phyloP scores from a whole-genome alignment of 2,329 filamentous ascomycete genomes.

The Penicillium olsonii region DNA sequence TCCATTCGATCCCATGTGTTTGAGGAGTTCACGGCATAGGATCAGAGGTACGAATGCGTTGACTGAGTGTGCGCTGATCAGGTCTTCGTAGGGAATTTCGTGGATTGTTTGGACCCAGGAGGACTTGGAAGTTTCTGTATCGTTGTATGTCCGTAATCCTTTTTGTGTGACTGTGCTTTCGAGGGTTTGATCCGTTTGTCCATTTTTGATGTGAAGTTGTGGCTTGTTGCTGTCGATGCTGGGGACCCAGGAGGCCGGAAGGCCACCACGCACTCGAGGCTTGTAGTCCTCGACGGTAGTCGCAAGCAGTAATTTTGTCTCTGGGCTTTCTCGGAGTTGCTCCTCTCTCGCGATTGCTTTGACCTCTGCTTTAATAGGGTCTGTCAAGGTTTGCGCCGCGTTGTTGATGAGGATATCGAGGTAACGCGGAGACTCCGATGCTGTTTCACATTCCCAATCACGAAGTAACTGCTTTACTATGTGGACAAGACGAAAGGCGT shows the following conservation, averaged over 20 bases:
- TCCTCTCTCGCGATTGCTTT: constrained; percentile 29
- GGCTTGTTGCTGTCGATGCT: constrained; percentile 11
- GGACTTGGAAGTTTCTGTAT: constrained; percentile 21
- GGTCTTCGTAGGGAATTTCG: constrained; percentile 43
- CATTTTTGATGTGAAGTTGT: constrained; percentile 33
- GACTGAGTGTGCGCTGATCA: constrained; percentile 40
- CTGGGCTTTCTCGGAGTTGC: constrained; percentile 11
- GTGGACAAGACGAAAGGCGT: constrained; percentile 34
- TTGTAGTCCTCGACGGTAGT: constrained; percentile 6
- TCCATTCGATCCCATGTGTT: constrained; percentile 4
- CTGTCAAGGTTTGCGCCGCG: constrained; percentile 42
- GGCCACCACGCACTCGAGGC: constrained; percentile 17
- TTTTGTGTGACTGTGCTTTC: constrained; percentile 20
- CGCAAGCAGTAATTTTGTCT: constrained; percentile 1
- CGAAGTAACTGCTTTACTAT: constrained; percentile 22
- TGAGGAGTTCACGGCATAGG: constrained; percentile 39
- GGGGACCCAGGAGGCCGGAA: constrained; percentile 17
- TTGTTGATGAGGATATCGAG: constrained; percentile 44
- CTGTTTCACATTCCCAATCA: constrained; percentile 16
- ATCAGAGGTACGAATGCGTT: constrained; percentile 44
- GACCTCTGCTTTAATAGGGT: constrained; percentile 34
- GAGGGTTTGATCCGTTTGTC: constrained; percentile 22
- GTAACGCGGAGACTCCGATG: not conserved
- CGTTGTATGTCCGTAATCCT: constrained; percentile 8
- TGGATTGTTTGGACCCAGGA: constrained; percentile 39